Conservation (phyloP, 1,139 yeast genomes). For the Geotrichum australiense region DNA sequence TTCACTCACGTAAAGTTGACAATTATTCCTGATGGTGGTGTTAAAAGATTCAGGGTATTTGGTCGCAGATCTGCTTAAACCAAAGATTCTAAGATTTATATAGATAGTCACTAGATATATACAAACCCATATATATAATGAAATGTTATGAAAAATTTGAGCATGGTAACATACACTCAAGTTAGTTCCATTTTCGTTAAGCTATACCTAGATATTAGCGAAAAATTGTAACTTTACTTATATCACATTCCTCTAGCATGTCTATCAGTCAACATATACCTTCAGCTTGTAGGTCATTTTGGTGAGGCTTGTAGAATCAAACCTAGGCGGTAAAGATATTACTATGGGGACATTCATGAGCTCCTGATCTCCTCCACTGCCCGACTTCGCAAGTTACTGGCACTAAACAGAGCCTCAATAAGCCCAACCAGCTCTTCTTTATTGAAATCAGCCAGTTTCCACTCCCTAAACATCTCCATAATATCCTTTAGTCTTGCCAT, state of each 20-base stretch:
- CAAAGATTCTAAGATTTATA: neutral
- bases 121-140: too few species aligned
- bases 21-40: slow-evolving; percentile 94
- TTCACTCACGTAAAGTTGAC: slow-evolving; percentile 66
- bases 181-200: too few species aligned
- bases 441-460: slow-evolving; percentile 63
- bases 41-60: slow-evolving; percentile 76
- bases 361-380: slow-evolving; percentile 52
- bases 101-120: too few species aligned
- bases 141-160: too few species aligned
- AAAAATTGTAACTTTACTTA: too few species aligned
- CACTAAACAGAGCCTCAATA: slow-evolving; percentile 60
- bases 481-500: slow-evolving; percentile 53
- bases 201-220: too few species aligned
- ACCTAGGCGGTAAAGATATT: too few species aligned
- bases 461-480: slow-evolving; percentile 62
- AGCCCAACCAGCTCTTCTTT: slow-evolving; percentile 59
- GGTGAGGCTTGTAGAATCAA: too few species aligned
- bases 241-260: too few species aligned
- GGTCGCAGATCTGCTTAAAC: slow-evolving; percentile 38
- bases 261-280: too few species aligned
- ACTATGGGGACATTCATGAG: neutral
- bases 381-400: slow-evolving; percentile 56
- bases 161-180: too few species aligned
- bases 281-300: too few species aligned